phyloP scores from a whole-genome alignment of 2,329 filamentous ascomycete species.

The Didymosphaeria variabile region DNA sequence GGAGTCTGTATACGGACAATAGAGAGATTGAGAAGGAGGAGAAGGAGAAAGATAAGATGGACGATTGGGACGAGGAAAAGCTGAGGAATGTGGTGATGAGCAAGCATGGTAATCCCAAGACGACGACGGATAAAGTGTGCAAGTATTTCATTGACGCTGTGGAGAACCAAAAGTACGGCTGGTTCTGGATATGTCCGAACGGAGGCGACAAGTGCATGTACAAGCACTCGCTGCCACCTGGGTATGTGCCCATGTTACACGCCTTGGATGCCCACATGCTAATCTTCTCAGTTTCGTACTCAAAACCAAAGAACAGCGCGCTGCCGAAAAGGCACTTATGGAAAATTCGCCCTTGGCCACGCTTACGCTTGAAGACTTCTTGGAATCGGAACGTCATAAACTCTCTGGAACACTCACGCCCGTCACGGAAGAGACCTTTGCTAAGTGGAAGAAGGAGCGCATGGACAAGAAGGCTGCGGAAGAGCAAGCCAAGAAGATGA shows the following conservation, averaged over 20 bases:
- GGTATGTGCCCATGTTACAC: constrained; percentile 67
- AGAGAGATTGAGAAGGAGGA: constrained; percentile 75
- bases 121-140: constrained; percentile 98
- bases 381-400: constrained; percentile 96
- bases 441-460: constrained; percentile 96
- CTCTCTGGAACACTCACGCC: constrained; percentile 90
- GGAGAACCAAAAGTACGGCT: constrained; percentile 98
- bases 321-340: constrained; percentile 92
- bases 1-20: constrained; percentile 86
- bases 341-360: constrained; percentile 96
- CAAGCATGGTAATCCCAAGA: constrained; percentile 97
- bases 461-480: constrained; percentile 96
- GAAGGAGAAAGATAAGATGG: constrained; percentile 92
- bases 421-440: constrained; percentile 90
- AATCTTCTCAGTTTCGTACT: constrained; percentile 77
- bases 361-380: constrained; percentile 94
- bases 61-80: constrained; percentile 98
- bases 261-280: constrained; percentile 13
- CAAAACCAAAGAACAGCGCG: constrained; percentile 96
- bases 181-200: constrained; percentile 99
- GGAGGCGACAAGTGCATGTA: constrained; percentile 99
- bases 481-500: constrained; percentile 86
- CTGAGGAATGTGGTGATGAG: constrained; percentile 87
- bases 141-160: constrained; percentile 98
- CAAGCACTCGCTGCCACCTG: constrained; percentile 91